Evolutionary conservation across 345 rosid genomes (phyloP), one percentile per base, ranked within the genome.

Genomic region (Angophora floribunda): DNA sequence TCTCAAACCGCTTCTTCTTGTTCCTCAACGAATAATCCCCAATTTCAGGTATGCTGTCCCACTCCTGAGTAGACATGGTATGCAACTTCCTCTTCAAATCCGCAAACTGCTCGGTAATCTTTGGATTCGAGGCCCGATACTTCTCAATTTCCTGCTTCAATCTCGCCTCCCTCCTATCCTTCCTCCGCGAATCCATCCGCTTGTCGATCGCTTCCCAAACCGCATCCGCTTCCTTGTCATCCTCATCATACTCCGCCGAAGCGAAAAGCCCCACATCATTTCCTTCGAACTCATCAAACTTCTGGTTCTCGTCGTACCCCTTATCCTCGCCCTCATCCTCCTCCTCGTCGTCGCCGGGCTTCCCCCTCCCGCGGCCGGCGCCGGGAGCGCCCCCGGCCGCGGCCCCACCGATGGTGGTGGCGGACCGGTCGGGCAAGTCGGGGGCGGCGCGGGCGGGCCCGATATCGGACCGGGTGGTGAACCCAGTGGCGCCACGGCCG

Each of bases 361-460:
- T 95, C 51, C 96, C 98, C 2, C 92, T 87, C 0, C 99, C 99
- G 51, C 99, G 94, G 24, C 99, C 98, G 10, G 87, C 88, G 28
- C 94, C 95, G 17, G 91, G 87, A 1, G 95, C 89, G 1, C 91
- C 65, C 1, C 92, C 65, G 13, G 92, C 91, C 53, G 93, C 90
- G 3, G 97, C 94, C 4, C 92, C 95, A 1, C 96, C 96, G 44
- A 94, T 89, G 1, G 97, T 87, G 24, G 94, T 90, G 51, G 96
- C 95, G 10, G 97, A 95, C 1, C 98, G 92, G 61, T 97, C 98
- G 45, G 99, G 98, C 0, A 97, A 92, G 89, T 96, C 99, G 3
- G 98, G 99, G 52, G 99, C 98, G 7, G 98, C 98, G 36, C 99
- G 96, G 85, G 99, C 98, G 1, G 98, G 99, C 70, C 99, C 99